Percentiles rank a stretch among this genome's conserved stretches.
These are phyloP conservation scores for Ceratocystis harringtonii DNA, from an alignment of 2,329 filamentous ascomycete species.

Conservation along the genomic window DNA sequence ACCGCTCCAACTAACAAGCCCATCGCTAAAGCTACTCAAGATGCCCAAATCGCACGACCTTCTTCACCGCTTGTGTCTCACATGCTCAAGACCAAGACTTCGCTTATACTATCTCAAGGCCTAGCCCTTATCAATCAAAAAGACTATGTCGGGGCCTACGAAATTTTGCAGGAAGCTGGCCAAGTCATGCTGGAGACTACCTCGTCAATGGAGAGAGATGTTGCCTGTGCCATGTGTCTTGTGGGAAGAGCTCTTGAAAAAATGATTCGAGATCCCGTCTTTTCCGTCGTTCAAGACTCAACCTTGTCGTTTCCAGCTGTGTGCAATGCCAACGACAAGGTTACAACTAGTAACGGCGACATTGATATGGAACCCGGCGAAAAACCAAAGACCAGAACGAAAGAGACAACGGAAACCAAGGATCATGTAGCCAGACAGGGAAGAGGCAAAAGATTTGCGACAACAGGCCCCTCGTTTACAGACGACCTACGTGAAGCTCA, in stretches of 20 bases:
- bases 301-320: constrained; percentile 75
- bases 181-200: constrained; percentile 13
- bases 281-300: constrained; percentile 81
- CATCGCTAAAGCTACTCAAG: background rate
- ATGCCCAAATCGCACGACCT: background rate
- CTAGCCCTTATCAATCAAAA: constrained; percentile 33
- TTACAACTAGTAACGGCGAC: constrained; percentile 6
- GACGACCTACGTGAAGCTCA: constrained; percentile 50
- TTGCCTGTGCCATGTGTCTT: constrained; percentile 52
- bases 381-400: constrained; percentile 5
- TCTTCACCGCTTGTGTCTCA: constrained; percentile 4
- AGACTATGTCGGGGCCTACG: constrained; percentile 44
- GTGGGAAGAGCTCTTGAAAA: constrained; percentile 54
- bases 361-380: constrained; percentile 2
- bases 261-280: constrained; percentile 67
- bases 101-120: constrained; percentile 27
- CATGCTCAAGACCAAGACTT: constrained; percentile 24
- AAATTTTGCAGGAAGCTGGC: constrained; percentile 37
- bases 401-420: constrained; percentile 18
- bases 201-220: constrained; percentile 34
- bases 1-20: constrained; percentile 1
- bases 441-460: background rate
- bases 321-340: constrained; percentile 22
- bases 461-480: constrained; percentile 32
- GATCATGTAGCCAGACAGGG: background rate